These are phyloP conservation scores for Stephanodiscus triporus DNA, from an alignment of 108 stramenopile species.

Conservation along the genomic window DNA sequence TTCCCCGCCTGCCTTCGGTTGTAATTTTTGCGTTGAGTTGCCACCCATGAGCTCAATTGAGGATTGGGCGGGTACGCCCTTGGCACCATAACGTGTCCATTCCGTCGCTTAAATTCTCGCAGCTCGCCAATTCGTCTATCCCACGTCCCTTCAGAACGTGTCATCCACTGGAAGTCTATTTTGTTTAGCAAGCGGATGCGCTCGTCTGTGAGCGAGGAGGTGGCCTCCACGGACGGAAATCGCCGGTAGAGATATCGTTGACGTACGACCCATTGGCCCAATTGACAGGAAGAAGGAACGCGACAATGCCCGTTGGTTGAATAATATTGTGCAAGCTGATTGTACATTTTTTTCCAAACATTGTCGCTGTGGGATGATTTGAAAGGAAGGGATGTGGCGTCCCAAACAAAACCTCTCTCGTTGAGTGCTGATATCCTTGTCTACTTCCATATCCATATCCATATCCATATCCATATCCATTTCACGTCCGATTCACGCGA, in stretches of 20 bases:
- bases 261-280: slow-evolving; percentile 47
- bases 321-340: slow-evolving; percentile 53
- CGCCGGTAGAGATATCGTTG: slow-evolving; percentile 54
- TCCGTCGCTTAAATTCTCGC: slow-evolving; percentile 32
- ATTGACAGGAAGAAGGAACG: slow-evolving; percentile 31
- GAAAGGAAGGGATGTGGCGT: slow-evolving; percentile 28
- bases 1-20: slow-evolving; percentile 24
- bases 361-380: slow-evolving; percentile 24
- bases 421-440: slow-evolving; percentile 32
- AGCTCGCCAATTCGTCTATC: slow-evolving; percentile 22
- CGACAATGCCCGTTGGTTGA: slow-evolving; percentile 48
- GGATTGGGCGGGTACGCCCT: slow-evolving; percentile 48
- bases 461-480: not conserved
- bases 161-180: slow-evolving; percentile 35
- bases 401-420: slow-evolving; percentile 39
- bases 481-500: not conserved
- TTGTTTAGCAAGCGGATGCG: slow-evolving; percentile 26
- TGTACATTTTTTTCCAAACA: slow-evolving; percentile 63
- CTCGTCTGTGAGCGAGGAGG: slow-evolving; percentile 32
- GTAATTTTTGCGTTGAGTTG: slow-evolving; percentile 63
- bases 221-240: too few species aligned
- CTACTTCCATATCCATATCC: not conserved
- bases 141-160: slow-evolving; percentile 31
- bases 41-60: slow-evolving; percentile 62
- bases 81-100: slow-evolving; percentile 60